Conservation (phyloP, 169 alveolate species). For the Plasmodium chabaudi region DNA sequence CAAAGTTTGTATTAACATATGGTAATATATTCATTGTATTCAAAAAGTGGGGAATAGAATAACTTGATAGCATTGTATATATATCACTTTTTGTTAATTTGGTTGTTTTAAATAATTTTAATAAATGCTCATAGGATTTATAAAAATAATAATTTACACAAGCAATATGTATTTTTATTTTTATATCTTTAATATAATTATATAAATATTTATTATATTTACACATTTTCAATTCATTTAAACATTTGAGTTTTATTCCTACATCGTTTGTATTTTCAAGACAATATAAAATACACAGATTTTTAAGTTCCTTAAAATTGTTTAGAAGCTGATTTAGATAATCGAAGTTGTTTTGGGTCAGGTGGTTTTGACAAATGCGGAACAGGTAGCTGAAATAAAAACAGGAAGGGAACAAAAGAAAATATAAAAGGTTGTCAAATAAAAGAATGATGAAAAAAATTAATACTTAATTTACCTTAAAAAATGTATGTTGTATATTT, state of each 20-base stretch:
- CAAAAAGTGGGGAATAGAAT: slow-evolving; percentile 9
- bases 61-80: neutral
- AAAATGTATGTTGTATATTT: slow-evolving; percentile 19
- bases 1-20: slow-evolving; percentile 1
- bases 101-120: neutral
- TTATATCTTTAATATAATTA: slow-evolving; percentile 32
- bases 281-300: slow-evolving; percentile 26
- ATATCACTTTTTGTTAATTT: slow-evolving; percentile 24
- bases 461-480: slow-evolving; percentile 1
- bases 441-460: neutral
- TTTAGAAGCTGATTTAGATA: slow-evolving; percentile 9
- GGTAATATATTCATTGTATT: slow-evolving; percentile 3
- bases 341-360: slow-evolving; percentile 6
- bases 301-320: slow-evolving; percentile 17
- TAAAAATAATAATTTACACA: slow-evolving; percentile 20
- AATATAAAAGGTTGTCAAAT: neutral
- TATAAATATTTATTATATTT: slow-evolving; percentile 16
- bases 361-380: slow-evolving; percentile 12
- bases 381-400: slow-evolving; percentile 30
- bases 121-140: slow-evolving; percentile 1
- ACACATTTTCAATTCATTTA: slow-evolving; percentile 17
- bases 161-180: slow-evolving; percentile 16
- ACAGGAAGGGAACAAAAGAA: neutral
- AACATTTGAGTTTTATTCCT: slow-evolving; percentile 5
- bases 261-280: slow-evolving; percentile 25